phyloP scores from a whole-genome alignment of 78 protist genomes.

The Polysphondylium violaceum region DNA sequence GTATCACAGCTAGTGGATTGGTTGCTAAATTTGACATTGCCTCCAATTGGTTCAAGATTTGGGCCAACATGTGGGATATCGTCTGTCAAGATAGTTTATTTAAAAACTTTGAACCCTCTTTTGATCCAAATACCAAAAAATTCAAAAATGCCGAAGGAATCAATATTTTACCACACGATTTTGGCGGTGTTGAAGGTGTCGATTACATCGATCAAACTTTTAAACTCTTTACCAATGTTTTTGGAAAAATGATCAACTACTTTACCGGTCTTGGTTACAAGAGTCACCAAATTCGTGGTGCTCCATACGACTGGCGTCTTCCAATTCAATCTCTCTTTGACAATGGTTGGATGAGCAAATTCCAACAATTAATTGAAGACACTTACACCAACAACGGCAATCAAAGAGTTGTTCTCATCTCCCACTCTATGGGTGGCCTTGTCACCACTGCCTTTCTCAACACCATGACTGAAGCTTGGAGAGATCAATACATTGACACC shows the following conservation, averaged over 20 bases:
- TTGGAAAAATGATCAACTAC: constrained; percentile 22
- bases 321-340: neutral
- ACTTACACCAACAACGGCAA: constrained; percentile 8
- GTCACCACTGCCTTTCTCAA: neutral
- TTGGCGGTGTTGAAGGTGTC: constrained; percentile 34
- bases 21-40: constrained; percentile 5
- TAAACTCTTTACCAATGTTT: constrained; percentile 6
- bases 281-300: constrained; percentile 15
- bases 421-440: constrained; percentile 62
- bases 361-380: constrained; percentile 16
- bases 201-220: neutral
- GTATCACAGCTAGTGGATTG: constrained; percentile 39
- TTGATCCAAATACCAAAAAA: neutral
- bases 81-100: constrained; percentile 33
- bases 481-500: constrained; percentile 19
- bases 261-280: constrained; percentile 9
- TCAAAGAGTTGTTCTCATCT: constrained; percentile 9
- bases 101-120: constrained; percentile 2
- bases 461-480: constrained; percentile 8
- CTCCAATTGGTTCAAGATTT: constrained; percentile 3
- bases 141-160: constrained; percentile 12
- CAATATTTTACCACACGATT: neutral
- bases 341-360: constrained; percentile 9
- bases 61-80: neutral
- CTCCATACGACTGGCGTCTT: constrained; percentile 20